These are phyloP conservation scores for Salix viminalis DNA, from an alignment of 345 rosid species.

Conservation along the genomic window DNA sequence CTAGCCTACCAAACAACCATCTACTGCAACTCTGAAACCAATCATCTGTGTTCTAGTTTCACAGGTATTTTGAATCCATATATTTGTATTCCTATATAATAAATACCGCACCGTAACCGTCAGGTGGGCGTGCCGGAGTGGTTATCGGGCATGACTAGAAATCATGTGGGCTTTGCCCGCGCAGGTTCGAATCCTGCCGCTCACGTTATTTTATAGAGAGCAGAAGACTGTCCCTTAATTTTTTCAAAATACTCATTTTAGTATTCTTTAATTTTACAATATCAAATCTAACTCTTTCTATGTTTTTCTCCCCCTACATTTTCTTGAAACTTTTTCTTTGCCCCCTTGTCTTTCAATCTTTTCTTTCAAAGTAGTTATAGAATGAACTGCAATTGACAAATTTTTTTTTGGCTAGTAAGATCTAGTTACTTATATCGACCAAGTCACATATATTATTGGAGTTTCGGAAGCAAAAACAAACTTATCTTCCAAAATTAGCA, in stretches of 20 bases:
- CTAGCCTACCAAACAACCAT: neutral
- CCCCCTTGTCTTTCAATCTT: too few species aligned
- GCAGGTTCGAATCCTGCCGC: conserved; percentile 83
- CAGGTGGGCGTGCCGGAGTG: conserved; percentile 83
- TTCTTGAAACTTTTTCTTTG: too few species aligned
- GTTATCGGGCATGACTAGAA: conserved; percentile 98
- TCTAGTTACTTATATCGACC: conserved; percentile 6
- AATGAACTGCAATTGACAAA: neutral
- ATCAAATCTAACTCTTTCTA: too few species aligned
- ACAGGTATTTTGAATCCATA: too few species aligned
- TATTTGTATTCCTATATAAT: rapidly evolving
- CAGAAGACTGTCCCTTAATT: too few species aligned
- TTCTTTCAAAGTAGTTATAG: too few species aligned
- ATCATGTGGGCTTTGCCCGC: conserved; percentile 94
- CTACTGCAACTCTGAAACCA: neutral
- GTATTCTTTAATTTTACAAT: too few species aligned
- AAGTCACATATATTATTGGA: neutral
- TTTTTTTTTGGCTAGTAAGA: neutral
- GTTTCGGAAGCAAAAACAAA: neutral
- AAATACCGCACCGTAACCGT: rapidly evolving
- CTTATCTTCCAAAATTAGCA: conserved; percentile 13
- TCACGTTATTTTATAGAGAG: conserved; percentile 22
- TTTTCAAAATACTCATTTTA: too few species aligned
- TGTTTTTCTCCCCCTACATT: too few species aligned
- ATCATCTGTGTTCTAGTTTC: neutral